Base-by-base conservation (phyloP, 75 land plant genomes). In the Isoetes taiwanensis region DNA sequence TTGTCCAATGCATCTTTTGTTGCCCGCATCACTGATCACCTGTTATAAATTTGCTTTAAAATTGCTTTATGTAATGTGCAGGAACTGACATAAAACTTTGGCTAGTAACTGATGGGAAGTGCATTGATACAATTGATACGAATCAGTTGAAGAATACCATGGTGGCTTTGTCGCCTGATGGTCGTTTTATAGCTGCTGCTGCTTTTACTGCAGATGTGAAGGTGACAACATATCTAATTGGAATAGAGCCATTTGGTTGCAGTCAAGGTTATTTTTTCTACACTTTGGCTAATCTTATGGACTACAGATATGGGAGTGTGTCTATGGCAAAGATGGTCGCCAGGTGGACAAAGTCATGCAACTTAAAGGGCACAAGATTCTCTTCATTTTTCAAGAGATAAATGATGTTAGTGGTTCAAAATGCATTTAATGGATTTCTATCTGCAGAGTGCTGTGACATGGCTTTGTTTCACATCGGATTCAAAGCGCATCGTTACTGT, bases 161-260 rank as follows among this genome's bases (percentile, higher is more conserved):
- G 95, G 89, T 90, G 58, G 30, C 85, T 5, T 59, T 93, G 41
- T 93, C 98, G 30, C 98, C 86, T 14, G 81, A 87, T 76, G 98
- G 98, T 2, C 89, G 98, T 37, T 93, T 93, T 71, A 61, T 93
- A 57, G 96, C 98, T 43, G 98, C 98, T 52, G 95, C 98, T 23
- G 98, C 98, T 48, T 93, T 93, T 75, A 93, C 95, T 58, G 97
- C 97, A 34, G 95, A 93, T 80, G 98, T 93, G 21, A 93, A 93
- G 86, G 98, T 87, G 19, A 33, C 24, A 2, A 25, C 5, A 20
- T n/a, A n/a, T n/a, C n/a, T n/a, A n/a, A n/a, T n/a, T n/a, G n/a
- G n/a, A n/a, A n/a, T n/a, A n/a, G n/a, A n/a, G n/a, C n/a, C n/a
- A n/a, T n/a, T n/a, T n/a, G n/a, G n/a, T n/a, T n/a, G n/a, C n/a